Base-by-base conservation (phyloP, 148 eudicot genomes). In the Vaccinium darrowii region DNA sequence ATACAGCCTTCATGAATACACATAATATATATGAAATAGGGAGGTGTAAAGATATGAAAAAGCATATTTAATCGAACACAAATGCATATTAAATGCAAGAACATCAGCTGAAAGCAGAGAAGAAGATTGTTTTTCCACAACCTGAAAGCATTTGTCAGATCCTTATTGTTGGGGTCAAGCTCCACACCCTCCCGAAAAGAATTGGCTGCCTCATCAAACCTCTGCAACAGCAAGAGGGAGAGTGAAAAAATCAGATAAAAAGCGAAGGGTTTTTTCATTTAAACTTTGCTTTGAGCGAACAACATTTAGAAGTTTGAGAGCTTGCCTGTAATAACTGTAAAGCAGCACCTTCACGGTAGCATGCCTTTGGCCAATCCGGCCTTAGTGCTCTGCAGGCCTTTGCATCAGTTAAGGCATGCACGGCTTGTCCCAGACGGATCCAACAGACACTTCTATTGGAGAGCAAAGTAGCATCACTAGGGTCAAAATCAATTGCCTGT, bases 381-480 rank as follows among this genome's bases (percentile, higher is more conserved):
- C 92, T 92, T n/a, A 97, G 89, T 52, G 88, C 89, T 90, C 95
- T 92, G 87, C 95, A 92, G 56, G 83, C 83, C 86, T 91, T 94
- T 43, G 95, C 99, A 91, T 97, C 99, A 47, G 87, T 85, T 69
- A 97, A 90, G 80, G 99, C 98, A 71, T 91, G 95, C 67, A 94
- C 97, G 33, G 93, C 98, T 90, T 95, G 96, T 65, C 98, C 98
- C 78, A 93, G 78, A 72, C 92, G 95, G 36, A 94, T 39, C 98
- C 98, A 95, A 83, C 99, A 95, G n/a, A 95, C 93, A 85, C 99
- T 97, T 92, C 99, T 90, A 88, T 97, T 97, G 2, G 99, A 97
- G 90, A 88, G 85, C 63, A 94, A 91, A 58, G 93, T 89, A 21
- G 93, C 98, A 91, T 94, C 97, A 47, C 90, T 92, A 16, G 98